Evolutionary conservation across 192 early-diverging fungal species (phyloP).

Genomic region (Coemansia sp.): DNA sequence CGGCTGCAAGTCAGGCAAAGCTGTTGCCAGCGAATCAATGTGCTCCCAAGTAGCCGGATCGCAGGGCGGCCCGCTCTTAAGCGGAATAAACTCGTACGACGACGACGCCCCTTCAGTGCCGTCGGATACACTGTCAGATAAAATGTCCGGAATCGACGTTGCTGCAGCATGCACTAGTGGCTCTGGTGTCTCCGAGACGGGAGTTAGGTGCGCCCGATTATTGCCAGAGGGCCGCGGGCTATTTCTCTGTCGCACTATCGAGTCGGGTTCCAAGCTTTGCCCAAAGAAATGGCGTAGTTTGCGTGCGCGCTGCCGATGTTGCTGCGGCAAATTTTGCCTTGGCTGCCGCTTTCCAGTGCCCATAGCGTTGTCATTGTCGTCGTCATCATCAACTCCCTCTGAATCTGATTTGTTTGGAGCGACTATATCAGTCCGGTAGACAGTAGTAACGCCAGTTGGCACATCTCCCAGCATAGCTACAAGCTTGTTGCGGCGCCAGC

Average conservation of each 20-base stretch:
- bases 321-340: neutral
- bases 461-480: conserved; percentile 36
- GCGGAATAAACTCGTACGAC: conserved; percentile 36
- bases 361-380: neutral
- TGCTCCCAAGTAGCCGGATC: neutral
- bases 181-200: neutral
- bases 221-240: neutral
- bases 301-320: conserved; percentile 11
- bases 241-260: conserved; percentile 16
- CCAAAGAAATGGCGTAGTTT: conserved; percentile 38
- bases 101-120: neutral
- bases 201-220: neutral
- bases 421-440: conserved; percentile 9
- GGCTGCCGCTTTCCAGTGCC: too few species aligned
- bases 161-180: neutral
- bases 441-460: conserved; percentile 13
- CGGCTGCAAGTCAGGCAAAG: neutral
- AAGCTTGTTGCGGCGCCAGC: conserved; percentile 42
- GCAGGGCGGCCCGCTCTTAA: neutral
- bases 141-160: neutral
- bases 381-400: neutral
- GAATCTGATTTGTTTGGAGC: neutral
- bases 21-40: neutral
- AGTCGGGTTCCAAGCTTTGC: conserved; percentile 38
- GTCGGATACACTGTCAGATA: conserved; percentile 3